phyloP scores from a whole-genome alignment of 1,284 basidiomycete species.

The Sanghuangporus sanghuang region DNA sequence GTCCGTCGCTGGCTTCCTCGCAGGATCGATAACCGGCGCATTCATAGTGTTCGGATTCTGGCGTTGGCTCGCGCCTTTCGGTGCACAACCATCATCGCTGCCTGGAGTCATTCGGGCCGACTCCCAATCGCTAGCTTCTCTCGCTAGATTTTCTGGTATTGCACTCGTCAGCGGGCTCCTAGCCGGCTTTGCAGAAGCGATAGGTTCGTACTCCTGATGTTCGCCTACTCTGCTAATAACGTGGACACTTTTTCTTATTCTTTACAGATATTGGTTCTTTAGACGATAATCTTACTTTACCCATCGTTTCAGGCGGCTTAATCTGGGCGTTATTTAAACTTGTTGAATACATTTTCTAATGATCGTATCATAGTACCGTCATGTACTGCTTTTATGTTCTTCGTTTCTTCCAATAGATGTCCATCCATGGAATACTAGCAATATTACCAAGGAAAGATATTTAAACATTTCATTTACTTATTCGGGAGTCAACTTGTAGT shows the following conservation, averaged over 20 bases:
- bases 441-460: no score
- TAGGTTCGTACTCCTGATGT: conserved; percentile 51
- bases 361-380: not conserved
- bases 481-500: no score
- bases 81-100: conserved; percentile 32
- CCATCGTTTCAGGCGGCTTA: conserved; percentile 83
- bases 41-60: conserved; percentile 77
- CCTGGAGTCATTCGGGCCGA: not conserved
- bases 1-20: conserved; percentile 85
- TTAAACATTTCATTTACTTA: no score
- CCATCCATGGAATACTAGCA: not conserved
- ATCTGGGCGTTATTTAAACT: conserved; percentile 66
- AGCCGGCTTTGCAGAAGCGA: conserved; percentile 79
- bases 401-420: not conserved
- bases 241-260: conserved; percentile 26
- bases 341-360: conserved; percentile 22
- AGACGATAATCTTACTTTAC: conserved; percentile 93
- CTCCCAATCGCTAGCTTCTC: not conserved
- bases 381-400: not conserved
- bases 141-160: conserved; percentile 44
- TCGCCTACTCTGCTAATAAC: conserved; percentile 43
- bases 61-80: conserved; percentile 51
- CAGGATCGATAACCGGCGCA: conserved; percentile 76
- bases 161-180: conserved; percentile 67
- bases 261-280: conserved; percentile 74